Evolutionary conservation across 495 filamentous ascomycete species (phyloP), one percentile per base, ranked within the genome.

Genomic region (Lichina pygmaea): DNA sequence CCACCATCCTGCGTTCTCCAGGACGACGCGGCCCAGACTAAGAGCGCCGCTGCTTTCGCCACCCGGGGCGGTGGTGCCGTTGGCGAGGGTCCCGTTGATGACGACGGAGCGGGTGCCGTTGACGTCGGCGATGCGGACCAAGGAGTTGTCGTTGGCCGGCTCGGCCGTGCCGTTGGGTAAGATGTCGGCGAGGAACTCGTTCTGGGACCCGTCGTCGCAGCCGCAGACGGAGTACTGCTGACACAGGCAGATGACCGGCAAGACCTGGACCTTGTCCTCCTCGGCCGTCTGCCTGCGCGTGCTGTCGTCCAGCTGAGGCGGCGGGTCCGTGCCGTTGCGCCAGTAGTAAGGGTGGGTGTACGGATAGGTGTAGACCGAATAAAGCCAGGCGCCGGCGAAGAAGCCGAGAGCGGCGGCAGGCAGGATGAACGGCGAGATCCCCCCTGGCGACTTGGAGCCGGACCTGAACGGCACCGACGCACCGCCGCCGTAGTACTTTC

Each of bases 11-110:
- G 39, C 15, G 57, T 72, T 78, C 30, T 77, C 78, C 31, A 61
- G 62, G 8, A 62, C 54, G 43, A 68, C 54, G 10, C 65, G 50
- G 44, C 72, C 41, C 16, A 47, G 50, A 42, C 72, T 41, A 17
- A 47, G 50, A 42, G 56, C 47, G 32, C 62, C 47, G 24, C 55
- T 46, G 37, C 52, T 50, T 9, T 55, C 50, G 41, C 61, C 60
- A 17, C 73, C 71, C 11, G 67, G 55, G 6, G 71, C 68, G 0
- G 81, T 84, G 2, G 86, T 93, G 30, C 80, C 84, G 53, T 89
- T 89, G 15, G 78, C 73, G 41, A 94, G 58, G 0, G 82, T 85
- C 9, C 89, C 89, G 51, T 91, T 89, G 58, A 94, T 65, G 44
- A 83, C 63, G 48, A 94, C 71, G 13, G 72, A 85, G 43, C 62